phyloP scores from a whole-genome alignment of 495 filamentous ascomycete genomes.

The Haplographium delicatum region DNA sequence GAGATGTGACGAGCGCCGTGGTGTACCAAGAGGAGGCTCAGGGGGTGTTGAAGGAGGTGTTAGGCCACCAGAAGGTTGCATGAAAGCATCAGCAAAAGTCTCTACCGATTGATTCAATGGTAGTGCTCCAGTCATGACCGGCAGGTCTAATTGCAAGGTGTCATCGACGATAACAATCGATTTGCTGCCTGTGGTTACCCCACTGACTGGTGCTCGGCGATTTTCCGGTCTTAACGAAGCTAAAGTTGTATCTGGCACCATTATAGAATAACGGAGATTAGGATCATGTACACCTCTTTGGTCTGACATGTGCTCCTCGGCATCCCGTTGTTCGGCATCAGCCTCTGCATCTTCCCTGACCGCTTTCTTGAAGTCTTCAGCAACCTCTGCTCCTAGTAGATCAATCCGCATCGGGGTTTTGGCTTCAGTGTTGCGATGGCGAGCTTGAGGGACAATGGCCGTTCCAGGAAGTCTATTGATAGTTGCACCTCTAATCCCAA shows the following conservation, averaged over 20 bases:
- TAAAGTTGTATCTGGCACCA: conserved; percentile 15
- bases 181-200: conserved; percentile 70
- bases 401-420: conserved; percentile 58
- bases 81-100: conserved; percentile 43
- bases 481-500: conserved; percentile 44
- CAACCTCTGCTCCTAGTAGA: conserved; percentile 69
- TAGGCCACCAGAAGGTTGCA: conserved; percentile 34
- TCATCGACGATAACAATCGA: conserved; percentile 88
- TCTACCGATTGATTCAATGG: conserved; percentile 42
- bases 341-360: conserved; percentile 51
- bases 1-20: conserved; percentile 46
- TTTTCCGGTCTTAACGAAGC: conserved; percentile 10
- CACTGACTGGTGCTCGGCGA: conserved; percentile 34
- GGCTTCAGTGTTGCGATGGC: conserved; percentile 31
- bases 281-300: conserved; percentile 19
- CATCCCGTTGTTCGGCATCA: conserved; percentile 29
- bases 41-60: conserved; percentile 53
- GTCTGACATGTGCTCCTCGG: conserved; percentile 3
- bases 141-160: conserved; percentile 40
- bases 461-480: conserved; percentile 46
- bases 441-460: conserved; percentile 49
- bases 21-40: conserved; percentile 32
- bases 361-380: conserved; percentile 65
- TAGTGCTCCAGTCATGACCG: conserved; percentile 42
- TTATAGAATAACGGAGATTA: conserved; percentile 19